A percentile compares a stretch with the other conserved stretches of the same genome.
phyloP scores from a whole-genome alignment of 257 asterid species.

The Echites panduratus region DNA sequence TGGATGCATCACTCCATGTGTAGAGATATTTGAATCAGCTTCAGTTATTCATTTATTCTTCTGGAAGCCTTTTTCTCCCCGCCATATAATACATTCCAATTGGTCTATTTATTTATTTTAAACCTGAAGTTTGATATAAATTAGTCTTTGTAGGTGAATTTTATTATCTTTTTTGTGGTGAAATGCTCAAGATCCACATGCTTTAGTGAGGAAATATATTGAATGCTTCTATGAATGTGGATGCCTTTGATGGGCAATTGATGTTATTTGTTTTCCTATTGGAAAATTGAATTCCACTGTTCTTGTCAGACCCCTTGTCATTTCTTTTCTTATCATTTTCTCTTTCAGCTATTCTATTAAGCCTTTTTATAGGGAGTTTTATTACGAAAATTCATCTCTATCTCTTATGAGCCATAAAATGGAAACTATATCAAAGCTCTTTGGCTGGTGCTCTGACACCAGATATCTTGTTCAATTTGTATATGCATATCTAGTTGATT shows the following conservation, averaged over 20 bases:
- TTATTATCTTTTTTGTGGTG: background rate
- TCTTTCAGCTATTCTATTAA: background rate
- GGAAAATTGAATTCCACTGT: background rate
- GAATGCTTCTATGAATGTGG: background rate
- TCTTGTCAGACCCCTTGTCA: background rate
- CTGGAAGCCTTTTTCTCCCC: background rate
- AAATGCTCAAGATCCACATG: background rate
- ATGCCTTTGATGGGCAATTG: background rate
- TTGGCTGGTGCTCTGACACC: background rate
- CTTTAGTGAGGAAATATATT: background rate
- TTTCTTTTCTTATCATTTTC: background rate
- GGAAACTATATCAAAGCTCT: background rate
- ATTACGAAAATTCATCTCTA: background rate
- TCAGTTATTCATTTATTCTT: background rate
- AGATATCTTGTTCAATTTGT: background rate
- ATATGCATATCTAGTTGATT: background rate
- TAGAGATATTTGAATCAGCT: background rate
- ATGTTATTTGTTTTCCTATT: background rate
- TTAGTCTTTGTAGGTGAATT: background rate
- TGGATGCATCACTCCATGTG: slow-evolving; percentile 2
- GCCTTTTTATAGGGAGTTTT: background rate
- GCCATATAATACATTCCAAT: background rate
- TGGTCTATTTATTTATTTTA: too few relatives aligned
- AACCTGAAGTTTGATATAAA: background rate
- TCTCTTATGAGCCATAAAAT: background rate